Conservation (phyloP, 129 eudicot genomes). For the Pseudognaphalium luteoalbum region DNA sequence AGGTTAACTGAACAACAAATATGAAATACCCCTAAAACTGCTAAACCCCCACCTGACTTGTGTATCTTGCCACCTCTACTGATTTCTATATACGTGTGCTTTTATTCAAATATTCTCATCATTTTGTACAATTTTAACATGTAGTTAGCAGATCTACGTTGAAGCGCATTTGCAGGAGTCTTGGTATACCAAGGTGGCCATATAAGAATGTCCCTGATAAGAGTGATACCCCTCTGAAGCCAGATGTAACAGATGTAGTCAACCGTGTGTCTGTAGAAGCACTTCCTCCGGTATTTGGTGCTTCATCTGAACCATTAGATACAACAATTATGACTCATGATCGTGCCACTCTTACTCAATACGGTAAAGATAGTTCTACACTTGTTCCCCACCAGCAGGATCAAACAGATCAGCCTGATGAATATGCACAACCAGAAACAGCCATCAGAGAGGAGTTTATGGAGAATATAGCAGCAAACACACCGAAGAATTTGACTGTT, state of each 20-base stretch:
- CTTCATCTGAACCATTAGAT: background rate
- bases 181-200: slow-evolving; percentile 5
- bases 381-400: slow-evolving; percentile 5
- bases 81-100: background rate
- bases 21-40: background rate
- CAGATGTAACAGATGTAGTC: slow-evolving; percentile 2
- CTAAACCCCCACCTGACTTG: background rate
- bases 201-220: background rate
- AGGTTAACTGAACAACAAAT: too few species aligned
- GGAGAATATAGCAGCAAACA: background rate
- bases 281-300: background rate
- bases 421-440: background rate
- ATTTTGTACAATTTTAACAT: background rate
- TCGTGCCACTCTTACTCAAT: background rate
- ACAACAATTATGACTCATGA: background rate
- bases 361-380: slow-evolving; percentile 10
- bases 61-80: background rate
- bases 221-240: background rate
- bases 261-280: background rate
- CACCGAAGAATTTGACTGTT: background rate
- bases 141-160: slow-evolving; percentile 13
- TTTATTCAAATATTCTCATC: background rate
- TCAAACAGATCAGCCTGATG: background rate
- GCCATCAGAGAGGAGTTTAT: background rate
- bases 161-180: slow-evolving; percentile 5